Evolutionary conservation across 352 stramenopile species (phyloP).

Genomic region (Globisporangium abappressorium): DNA sequence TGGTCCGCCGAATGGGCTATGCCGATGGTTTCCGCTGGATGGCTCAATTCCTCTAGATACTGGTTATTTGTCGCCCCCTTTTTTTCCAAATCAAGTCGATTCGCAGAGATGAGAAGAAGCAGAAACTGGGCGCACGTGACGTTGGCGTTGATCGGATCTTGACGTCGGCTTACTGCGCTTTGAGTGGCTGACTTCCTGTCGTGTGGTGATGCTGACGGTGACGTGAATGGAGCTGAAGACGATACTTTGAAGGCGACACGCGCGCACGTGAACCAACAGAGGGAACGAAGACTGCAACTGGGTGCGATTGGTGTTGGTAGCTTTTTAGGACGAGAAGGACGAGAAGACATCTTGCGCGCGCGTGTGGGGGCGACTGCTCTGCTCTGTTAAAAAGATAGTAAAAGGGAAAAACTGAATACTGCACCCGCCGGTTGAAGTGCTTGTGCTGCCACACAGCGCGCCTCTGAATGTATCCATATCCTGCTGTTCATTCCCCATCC

Average conservation of each 20-base stretch:
- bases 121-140: background rate
- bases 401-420: background rate
- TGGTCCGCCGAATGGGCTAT: slow-evolving; percentile 98
- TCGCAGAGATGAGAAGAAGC: background rate
- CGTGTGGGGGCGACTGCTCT: background rate
- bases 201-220: background rate
- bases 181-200: slow-evolving; percentile 1
- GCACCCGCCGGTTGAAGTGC: background rate
- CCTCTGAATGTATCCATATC: background rate
- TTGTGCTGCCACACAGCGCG: background rate
- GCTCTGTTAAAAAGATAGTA: slow-evolving; percentile 4
- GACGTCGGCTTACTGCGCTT: background rate
- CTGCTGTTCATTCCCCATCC: background rate
- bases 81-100: background rate
- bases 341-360: background rate
- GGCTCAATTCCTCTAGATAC: slow-evolving; percentile 85
- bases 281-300: background rate
- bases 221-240: background rate
- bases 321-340: slow-evolving; percentile 1
- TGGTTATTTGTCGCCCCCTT: slow-evolving; percentile 8
- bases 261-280: background rate
- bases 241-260: background rate
- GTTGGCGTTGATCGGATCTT: slow-evolving; percentile 1
- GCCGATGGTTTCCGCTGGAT: slow-evolving; percentile 94
- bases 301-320: background rate